A percentile compares a stretch with the other conserved stretches of the same genome.
phyloP scores from a whole-genome alignment of 768 basidiomycete species.

The Mycena haematopus region DNA sequence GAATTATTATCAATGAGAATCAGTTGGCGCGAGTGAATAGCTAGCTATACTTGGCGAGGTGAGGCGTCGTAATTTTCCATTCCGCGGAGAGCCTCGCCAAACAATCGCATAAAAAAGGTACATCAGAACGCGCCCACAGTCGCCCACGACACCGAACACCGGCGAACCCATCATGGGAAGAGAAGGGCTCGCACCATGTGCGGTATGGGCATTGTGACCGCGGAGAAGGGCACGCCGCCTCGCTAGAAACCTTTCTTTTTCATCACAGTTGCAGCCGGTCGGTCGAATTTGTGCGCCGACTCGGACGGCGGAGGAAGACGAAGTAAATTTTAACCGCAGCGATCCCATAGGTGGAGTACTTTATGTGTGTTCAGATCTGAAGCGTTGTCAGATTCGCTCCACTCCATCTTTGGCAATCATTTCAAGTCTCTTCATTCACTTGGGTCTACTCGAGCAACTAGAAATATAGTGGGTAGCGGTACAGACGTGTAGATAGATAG shows the following conservation, averaged over 20 bases:
- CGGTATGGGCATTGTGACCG: neutral
- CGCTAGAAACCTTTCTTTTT: no score
- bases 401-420: neutral
- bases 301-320: no score
- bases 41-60: no score
- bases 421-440: neutral
- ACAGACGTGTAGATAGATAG: constrained; percentile 9
- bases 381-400: neutral
- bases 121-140: constrained; percentile 16
- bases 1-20: no score
- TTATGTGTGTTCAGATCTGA: no score
- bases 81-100: neutral
- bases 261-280: no score
- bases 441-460: constrained; percentile 1
- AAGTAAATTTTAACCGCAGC: no score
- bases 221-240: neutral
- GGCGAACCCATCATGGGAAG: constrained; percentile 1
- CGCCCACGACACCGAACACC: neutral
- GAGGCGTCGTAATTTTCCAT: neutral
- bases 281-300: no score
- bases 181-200: constrained; percentile 2
- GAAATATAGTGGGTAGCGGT: constrained; percentile 13
- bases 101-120: neutral
- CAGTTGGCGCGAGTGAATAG: no score
- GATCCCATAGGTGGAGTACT: no score